Base-by-base conservation (phyloP, 352 stramenopile species). In the Phytophthora citricola region DNA sequence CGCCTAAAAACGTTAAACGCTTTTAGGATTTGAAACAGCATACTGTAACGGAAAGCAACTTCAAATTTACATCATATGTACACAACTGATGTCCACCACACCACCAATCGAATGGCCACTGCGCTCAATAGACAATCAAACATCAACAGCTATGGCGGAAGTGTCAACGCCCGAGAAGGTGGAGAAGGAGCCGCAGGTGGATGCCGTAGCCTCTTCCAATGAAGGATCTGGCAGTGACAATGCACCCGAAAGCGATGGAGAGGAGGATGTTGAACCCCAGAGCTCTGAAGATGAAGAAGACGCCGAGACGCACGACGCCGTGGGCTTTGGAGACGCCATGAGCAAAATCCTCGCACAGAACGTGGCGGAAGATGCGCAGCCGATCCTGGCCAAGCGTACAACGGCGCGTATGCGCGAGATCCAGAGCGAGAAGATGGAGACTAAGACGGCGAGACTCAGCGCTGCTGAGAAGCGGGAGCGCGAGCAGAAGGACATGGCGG, bases 301-400 rank as follows among this genome's bases (percentile, higher is more conserved):
- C 12, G 70, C 71, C 0, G 80, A 85, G 14, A 62, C 63, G 10
- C 72, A 86, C n/a, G 82, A 90, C 15, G 82, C 83, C 2, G 87
- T 95, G 49, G 87, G 85, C 24, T 93, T 95, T 73, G 87, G 83
- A 22, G 87, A 95, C 48, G 87, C 87, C 40, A 92, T 95, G 87
- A 94, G 76, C 77, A 95, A 95, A 66, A 88, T 95, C 11, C 44
- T 95, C 58, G 71, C 83, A 32, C 87, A 95, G 68, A 91, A 81
- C 34, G 81, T 94, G 34, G 79, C 73, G 1, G 64, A 79, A 11
- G 81, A 92, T 40, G 81, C 80, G 63, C 78, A 85, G 71, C 85
- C 87, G 53, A 94, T 95, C 49, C 75, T 95, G 17, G 85, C 87
- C 41, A 95, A 95, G 77, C 82, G 87, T 17, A 93, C 84, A 44